phyloP scores from a whole-genome alignment of 139 green algal genomes.

The Chlorella sp. region DNA sequence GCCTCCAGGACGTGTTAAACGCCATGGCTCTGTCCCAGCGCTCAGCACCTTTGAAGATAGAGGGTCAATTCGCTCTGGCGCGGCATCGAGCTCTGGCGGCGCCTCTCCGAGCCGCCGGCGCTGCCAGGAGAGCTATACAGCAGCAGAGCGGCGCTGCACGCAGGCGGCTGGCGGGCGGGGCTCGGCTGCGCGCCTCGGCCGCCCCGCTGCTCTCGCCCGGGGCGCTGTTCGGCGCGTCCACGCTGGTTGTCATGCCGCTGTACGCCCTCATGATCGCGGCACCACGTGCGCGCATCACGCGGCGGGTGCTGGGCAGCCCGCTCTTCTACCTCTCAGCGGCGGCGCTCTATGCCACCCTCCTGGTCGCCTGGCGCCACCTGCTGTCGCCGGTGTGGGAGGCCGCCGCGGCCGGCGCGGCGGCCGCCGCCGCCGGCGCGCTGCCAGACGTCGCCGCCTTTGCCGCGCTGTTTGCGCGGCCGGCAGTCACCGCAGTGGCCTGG shows the following conservation, averaged over 20 bases:
- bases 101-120: too few species aligned
- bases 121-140: too few species aligned
- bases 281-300: slow-evolving; percentile 28
- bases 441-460: slow-evolving; percentile 45
- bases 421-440: neutral
- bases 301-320: neutral
- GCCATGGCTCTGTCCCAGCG: too few species aligned
- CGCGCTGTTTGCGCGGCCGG: slow-evolving; percentile 38
- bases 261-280: slow-evolving; percentile 64
- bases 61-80: too few species aligned
- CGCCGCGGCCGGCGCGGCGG: neutral
- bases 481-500: slow-evolving; percentile 64
- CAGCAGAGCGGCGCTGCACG: too few species aligned
- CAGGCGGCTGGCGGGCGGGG: too few species aligned
- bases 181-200: too few species aligned
- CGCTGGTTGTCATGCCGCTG: slow-evolving; percentile 65
- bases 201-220: slow-evolving; percentile 20
- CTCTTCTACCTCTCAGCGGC: slow-evolving; percentile 23
- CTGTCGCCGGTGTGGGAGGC: slow-evolving; percentile 19
- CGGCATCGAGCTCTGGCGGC: too few species aligned
- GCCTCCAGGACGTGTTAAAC: too few species aligned
- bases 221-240: slow-evolving; percentile 56
- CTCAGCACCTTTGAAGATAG: too few species aligned
- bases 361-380: slow-evolving; percentile 12
- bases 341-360: slow-evolving; percentile 27